Evolutionary conservation across 495 filamentous ascomycete genomes (phyloP).

Genomic region (Monascus purpureus): DNA sequence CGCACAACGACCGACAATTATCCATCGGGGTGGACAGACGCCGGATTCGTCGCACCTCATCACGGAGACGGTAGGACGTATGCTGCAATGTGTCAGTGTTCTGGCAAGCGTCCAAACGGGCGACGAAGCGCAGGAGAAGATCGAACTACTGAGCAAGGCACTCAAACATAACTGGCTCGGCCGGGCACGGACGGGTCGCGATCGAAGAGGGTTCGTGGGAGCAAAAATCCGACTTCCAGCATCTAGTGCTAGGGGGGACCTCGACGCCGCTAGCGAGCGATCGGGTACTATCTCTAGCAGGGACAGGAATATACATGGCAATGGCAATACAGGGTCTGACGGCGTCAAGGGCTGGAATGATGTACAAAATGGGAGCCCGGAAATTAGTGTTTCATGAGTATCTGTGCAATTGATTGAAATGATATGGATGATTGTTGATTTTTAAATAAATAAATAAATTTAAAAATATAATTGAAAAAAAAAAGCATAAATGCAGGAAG

Average conservation of each 20-base stretch:
- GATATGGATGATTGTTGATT: too few relatives aligned
- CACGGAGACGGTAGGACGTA: conserved; percentile 85
- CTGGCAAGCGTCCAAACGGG: conserved; percentile 59
- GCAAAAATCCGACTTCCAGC: conserved; percentile 33
- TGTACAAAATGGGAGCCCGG: not conserved
- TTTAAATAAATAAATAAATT: too few relatives aligned
- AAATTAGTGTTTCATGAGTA: not conserved
- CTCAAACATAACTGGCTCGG: conserved; percentile 96
- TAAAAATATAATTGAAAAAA: too few relatives aligned
- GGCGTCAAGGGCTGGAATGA: not conserved
- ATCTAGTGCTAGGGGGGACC: not conserved
- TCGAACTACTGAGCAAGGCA: conserved; percentile 69
- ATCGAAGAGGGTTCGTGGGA: conserved; percentile 78
- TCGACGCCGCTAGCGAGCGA: not conserved
- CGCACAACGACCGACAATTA: conserved; percentile 28
- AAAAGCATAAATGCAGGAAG: too few relatives aligned
- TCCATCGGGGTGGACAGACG: conserved; percentile 17
- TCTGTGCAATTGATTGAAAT: too few relatives aligned
- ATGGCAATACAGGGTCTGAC: not conserved
- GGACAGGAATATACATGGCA: not conserved
- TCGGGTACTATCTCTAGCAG: too few relatives aligned
- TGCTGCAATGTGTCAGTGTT: conserved; percentile 94
- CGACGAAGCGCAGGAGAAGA: conserved; percentile 62
- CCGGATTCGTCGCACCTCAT: conserved; percentile 62
- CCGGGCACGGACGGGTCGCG: conserved; percentile 74